phyloP scores from a whole-genome alignment of 495 filamentous ascomycete genomes.

The Penicillium coprophilum region DNA sequence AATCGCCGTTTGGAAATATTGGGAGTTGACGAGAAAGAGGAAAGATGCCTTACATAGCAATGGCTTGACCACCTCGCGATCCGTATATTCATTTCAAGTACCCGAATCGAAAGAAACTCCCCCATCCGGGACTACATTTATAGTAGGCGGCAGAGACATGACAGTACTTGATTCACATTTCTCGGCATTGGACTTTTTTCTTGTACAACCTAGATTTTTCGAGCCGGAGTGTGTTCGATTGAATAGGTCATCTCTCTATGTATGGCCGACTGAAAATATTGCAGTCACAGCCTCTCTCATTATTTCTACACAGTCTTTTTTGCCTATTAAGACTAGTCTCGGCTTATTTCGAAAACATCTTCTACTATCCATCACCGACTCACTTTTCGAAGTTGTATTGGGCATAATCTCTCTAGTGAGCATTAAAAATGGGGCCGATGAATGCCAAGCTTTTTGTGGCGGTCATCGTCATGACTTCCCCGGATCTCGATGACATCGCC shows the following conservation, averaged over 20 bases:
- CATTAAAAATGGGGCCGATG: background rate
- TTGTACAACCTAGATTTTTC: background rate
- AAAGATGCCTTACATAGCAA: background rate
- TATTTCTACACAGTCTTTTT: background rate
- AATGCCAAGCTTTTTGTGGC: conserved; percentile 17
- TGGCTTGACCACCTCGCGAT: background rate
- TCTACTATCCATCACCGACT: no score
- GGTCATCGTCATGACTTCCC: conserved; percentile 17
- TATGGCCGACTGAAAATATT: background rate
- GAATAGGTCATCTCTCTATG: background rate
- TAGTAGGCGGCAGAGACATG: background rate
- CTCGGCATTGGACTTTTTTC: background rate
- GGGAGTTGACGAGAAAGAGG: background rate
- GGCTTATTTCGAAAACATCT: no score
- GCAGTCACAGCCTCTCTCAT: background rate
- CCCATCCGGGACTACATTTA: background rate
- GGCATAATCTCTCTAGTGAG: background rate
- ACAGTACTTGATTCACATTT: background rate
- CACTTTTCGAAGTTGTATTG: background rate
- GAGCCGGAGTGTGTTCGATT: background rate
- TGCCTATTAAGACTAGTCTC: background rate
- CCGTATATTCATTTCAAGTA: background rate
- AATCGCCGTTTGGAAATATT: background rate
- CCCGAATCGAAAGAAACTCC: background rate
- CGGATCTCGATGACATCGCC: background rate